Base-by-base conservation (phyloP, 768 basidiomycete species). In the Kwoniella dendrophila region DNA sequence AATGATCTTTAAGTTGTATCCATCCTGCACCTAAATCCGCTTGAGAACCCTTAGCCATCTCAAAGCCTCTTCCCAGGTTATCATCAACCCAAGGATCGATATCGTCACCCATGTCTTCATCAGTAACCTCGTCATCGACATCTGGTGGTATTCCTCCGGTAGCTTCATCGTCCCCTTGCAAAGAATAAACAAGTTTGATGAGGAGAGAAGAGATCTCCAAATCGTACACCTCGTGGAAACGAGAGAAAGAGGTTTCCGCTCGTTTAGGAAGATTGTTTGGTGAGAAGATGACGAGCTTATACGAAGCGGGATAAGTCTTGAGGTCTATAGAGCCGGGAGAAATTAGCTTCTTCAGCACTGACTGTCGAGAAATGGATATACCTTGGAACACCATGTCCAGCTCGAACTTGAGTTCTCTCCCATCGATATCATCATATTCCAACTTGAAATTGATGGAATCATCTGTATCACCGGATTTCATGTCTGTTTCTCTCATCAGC, bases 111-210 rank as follows among this genome's bases (percentile, higher is more conserved):
- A 38, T 59, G 12, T 61, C 53, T 10, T 53, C 43, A 27, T 43
- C 44, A 4, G 12, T n/a, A 34, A 51, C 61, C 22, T 22, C 33
- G 26, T 47, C 61, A 8, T 50, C 58, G 18, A 43, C 18, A 11
- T 66, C 61, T 3, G 45, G 33, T 1, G 62, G 45, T 4, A 30
- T 30, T 0, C 71, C 66, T 6, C 68, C 71, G 38, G 57, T 60
- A 11, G 66, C 68, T n/a, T 72, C 68, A 36, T 72, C 68, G 33
- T 72, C 71, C 3, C 71, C 71, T 56, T 72, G 71, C 14, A 72
- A 40, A 7, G 68, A 63, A 18, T 44, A 52, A 10, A 72, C 30
- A 11, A 72, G 16, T 26, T 49, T 53, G 4, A 33, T 26, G 2
- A 72, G 40, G 1, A 72, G 52, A 1, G 44, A 24, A 4, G 44